A percentile compares a stretch with the other conserved stretches of the same genome.
phyloP scores from a whole-genome alignment of 768 basidiomycete genomes.

The Mycena floridula region DNA sequence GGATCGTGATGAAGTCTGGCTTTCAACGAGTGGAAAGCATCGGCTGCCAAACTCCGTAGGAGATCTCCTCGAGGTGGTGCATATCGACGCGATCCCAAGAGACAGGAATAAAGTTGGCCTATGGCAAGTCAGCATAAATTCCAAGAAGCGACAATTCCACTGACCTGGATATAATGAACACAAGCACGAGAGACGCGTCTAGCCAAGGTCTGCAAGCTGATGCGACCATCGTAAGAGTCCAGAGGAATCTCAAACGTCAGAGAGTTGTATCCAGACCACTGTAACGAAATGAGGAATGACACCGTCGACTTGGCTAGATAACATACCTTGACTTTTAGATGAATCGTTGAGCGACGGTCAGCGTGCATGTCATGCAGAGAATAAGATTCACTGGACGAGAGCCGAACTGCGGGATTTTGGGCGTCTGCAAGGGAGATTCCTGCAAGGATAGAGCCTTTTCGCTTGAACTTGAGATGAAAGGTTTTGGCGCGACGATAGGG shows the following conservation, averaged over 20 bases:
- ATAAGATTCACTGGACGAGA: conserved; percentile 61
- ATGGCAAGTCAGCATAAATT: conserved; percentile 9
- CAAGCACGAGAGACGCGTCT: conserved; percentile 66
- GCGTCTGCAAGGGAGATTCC: conserved; percentile 68
- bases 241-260: conserved; percentile 73
- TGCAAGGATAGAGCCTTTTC: conserved; percentile 58
- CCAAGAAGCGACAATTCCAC: conserved; percentile 6
- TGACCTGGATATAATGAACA: conserved; percentile 70
- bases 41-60: conserved; percentile 69
- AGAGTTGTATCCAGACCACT: conserved; percentile 70
- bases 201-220: conserved; percentile 61
- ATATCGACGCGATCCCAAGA: conserved; percentile 64
- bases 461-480: conserved; percentile 63
- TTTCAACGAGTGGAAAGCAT: conserved; percentile 44
- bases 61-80: conserved; percentile 65
- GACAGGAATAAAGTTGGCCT: conserved; percentile 68
- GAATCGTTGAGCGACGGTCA: conserved; percentile 52
- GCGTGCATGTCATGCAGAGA: conserved; percentile 58
- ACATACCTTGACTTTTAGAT: conserved; percentile 57
- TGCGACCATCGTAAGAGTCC: conserved; percentile 58
- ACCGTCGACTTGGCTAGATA: conserved; percentile 1
- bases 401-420: conserved; percentile 52
- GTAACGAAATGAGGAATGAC: conserved; percentile 2
- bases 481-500: conserved; percentile 43
- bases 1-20: neutral